Percentiles rank a stretch among this genome's conserved stretches.
phyloP scores from a whole-genome alignment of 1,284 basidiomycete species.

The Pterula multifida region DNA sequence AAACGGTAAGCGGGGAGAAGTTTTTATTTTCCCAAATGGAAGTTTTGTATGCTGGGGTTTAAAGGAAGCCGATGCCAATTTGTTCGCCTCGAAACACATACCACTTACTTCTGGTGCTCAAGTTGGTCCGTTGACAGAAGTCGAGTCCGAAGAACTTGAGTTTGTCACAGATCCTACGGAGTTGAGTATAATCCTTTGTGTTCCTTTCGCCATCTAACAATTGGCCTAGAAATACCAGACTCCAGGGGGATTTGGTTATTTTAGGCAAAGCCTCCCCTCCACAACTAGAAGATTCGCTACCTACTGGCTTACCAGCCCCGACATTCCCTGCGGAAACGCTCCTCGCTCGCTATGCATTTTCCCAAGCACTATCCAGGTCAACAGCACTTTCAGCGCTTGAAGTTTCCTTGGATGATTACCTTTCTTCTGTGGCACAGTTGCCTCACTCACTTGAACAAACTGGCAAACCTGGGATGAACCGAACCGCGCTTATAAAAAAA shows the following conservation, averaged over 20 bases:
- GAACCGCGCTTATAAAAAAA: constrained; percentile 77
- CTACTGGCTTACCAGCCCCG: constrained; percentile 33
- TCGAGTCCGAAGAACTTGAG: constrained; percentile 82
- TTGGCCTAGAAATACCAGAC: constrained; percentile 52
- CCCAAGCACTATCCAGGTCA: constrained; percentile 79
- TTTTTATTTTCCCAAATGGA: constrained; percentile 80
- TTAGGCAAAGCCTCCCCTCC: constrained; percentile 59
- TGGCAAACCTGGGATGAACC: constrained; percentile 69
- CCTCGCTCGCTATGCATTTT: constrained; percentile 79
- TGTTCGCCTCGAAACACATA: constrained; percentile 58
- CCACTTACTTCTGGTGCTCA: constrained; percentile 41
- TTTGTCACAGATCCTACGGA: constrained; percentile 82
- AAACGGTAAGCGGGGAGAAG: constrained; percentile 63
- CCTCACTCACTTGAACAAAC: constrained; percentile 66
- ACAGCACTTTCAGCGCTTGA: constrained; percentile 79
- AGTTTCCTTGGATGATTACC: constrained; percentile 68
- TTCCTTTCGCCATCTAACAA: not conserved
- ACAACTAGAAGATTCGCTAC: constrained; percentile 28
- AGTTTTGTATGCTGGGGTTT: constrained; percentile 85
- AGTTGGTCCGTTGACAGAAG: constrained; percentile 49
- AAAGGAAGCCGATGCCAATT: constrained; percentile 63
- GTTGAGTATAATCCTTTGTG: constrained; percentile 25
- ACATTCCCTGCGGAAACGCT: constrained; percentile 52
- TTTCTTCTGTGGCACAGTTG: constrained; percentile 68
- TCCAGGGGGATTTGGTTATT: constrained; percentile 84